phyloP scores from a whole-genome alignment of 2,329 filamentous ascomycete species.

The Bipolaris sorokiniana region DNA sequence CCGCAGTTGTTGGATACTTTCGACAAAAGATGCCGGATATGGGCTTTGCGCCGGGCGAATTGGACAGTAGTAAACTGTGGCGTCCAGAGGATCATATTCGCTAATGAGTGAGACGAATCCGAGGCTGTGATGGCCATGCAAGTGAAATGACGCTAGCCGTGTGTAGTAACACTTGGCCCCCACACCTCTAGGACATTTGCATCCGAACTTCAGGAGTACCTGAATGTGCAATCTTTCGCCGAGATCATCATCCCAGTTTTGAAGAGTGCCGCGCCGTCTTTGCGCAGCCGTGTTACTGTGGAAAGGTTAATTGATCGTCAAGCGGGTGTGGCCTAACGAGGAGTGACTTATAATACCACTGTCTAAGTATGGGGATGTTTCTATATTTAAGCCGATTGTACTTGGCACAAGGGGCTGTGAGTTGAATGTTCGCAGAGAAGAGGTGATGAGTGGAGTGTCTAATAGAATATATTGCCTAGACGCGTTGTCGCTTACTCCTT shows the following conservation, averaged over 20 bases:
- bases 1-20: not conserved
- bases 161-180: not conserved
- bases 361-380: not conserved
- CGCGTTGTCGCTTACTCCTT: slow-evolving; percentile 11
- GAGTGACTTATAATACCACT: not conserved
- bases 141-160: not conserved
- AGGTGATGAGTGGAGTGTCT: not conserved
- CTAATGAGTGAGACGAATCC: not conserved
- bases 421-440: not conserved
- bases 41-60: not conserved
- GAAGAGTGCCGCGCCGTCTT: not conserved
- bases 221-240: not conserved
- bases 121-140: not conserved
- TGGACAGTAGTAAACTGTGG: not conserved
- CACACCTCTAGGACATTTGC: not conserved
- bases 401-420: no score
- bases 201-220: not conserved
- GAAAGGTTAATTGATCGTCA: not conserved
- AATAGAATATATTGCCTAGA: not conserved
- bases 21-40: not conserved
- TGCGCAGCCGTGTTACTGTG: not conserved
- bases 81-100: not conserved
- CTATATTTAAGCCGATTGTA: no score
- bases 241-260: not conserved
- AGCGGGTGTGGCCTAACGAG: not conserved